Evolutionary conservation across 2,329 filamentous ascomycete genomes (phyloP).

Genomic region (Colletotrichum abscissum): DNA sequence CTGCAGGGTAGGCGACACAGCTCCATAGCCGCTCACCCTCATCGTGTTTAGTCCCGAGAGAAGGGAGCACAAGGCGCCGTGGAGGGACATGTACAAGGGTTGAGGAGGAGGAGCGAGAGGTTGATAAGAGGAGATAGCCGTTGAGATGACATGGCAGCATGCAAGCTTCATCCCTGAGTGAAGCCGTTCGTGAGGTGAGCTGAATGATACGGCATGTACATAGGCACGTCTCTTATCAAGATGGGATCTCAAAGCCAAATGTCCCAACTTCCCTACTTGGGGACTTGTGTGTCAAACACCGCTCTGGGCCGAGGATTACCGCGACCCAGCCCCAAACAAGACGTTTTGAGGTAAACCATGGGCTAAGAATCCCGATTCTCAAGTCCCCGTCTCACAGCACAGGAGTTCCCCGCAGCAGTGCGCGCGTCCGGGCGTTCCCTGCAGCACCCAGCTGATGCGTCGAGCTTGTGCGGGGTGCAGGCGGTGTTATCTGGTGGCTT

Average conservation of each 20-base stretch:
- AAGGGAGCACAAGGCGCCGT: not conserved
- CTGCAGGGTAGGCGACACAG: not conserved
- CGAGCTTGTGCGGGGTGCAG: slow-evolving; percentile 31
- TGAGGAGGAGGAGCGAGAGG: not conserved
- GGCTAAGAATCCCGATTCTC: too few relatives aligned
- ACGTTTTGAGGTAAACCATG: not conserved
- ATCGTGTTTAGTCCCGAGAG: not conserved
- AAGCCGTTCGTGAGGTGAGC: not conserved
- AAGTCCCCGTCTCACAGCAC: not conserved
- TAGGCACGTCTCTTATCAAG: not conserved
- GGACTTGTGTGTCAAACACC: not conserved
- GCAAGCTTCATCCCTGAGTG: not conserved
- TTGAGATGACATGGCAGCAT: not conserved
- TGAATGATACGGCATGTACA: not conserved
- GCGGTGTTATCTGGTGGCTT: slow-evolving; percentile 10
- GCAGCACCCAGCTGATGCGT: not conserved
- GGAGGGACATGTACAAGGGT: not conserved
- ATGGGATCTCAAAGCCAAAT: too few relatives aligned
- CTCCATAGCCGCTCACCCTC: too few relatives aligned
- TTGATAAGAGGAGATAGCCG: not conserved
- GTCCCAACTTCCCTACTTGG: not conserved
- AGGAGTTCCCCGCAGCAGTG: slow-evolving; percentile 13
- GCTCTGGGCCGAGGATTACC: slow-evolving; percentile 17
- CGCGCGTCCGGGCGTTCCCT: slow-evolving; percentile 26
- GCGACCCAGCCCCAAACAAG: not conserved